These are phyloP conservation scores for Penicillium herquei DNA, from an alignment of 495 filamentous ascomycete genomes.

Conservation along the genomic window DNA sequence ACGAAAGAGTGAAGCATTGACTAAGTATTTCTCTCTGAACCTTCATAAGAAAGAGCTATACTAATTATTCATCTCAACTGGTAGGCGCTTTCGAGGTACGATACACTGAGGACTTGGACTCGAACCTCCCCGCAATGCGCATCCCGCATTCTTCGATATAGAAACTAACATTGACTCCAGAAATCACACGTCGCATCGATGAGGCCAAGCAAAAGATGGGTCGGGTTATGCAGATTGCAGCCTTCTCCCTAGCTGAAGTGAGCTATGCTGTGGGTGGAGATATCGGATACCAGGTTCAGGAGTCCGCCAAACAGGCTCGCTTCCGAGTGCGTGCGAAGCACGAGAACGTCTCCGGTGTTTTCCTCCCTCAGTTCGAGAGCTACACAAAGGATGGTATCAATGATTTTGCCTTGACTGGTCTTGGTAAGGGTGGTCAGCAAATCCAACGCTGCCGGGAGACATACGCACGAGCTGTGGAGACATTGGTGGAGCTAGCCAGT, in stretches of 20 bases:
- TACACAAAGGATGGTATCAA: conserved; percentile 78
- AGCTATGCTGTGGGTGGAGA: conserved; percentile 96
- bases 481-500: conserved; percentile 92
- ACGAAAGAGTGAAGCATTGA: conserved; percentile 90
- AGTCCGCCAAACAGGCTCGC: conserved; percentile 86
- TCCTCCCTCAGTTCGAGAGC: conserved; percentile 90
- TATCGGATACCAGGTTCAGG: conserved; percentile 95
- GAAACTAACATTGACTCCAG: conserved; percentile 44
- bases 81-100: conserved; percentile 83
- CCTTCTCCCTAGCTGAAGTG: conserved; percentile 96
- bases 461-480: conserved; percentile 95
- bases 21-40: conserved; percentile 59
- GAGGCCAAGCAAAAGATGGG: conserved; percentile 99
- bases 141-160: conserved; percentile 14
- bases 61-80: conserved; percentile 9
- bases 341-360: conserved; percentile 96
- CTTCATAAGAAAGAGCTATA: neutral
- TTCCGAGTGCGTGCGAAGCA: conserved; percentile 93
- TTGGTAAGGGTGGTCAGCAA: conserved; percentile 97
- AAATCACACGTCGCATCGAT: conserved; percentile 96
- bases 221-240: conserved; percentile 97
- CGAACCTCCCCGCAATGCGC: conserved; percentile 14
- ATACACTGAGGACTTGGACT: conserved; percentile 6
- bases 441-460: conserved; percentile 94
- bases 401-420: conserved; percentile 92